Evolutionary conservation across 139 green algal species (phyloP), one percentile per base, ranked within the genome.

Genomic region (Trebouxia sp.): DNA sequence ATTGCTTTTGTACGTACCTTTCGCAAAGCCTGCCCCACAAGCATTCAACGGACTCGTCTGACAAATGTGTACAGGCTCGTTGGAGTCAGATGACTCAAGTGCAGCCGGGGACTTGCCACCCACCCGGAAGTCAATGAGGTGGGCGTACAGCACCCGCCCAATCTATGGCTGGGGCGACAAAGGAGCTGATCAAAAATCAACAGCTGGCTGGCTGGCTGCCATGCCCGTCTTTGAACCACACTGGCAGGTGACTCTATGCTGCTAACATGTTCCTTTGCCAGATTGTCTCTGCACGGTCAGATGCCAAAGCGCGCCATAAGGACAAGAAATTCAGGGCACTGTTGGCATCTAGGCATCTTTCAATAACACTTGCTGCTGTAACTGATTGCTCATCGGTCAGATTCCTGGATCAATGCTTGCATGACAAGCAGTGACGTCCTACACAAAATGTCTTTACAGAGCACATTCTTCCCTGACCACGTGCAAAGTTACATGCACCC

Each of bases 181-280:
- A 12, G 65, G 65, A 20, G 55, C 12, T 11, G 80, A 84, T 37
- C 92, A 96, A 87, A 77, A 85, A 37, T 82, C 96, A 3, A 98
- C 96, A 26, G 96, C 96, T 0, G 95, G 96, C 26, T 98, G 96
- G 95, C 83, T 99, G 76, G 94, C 94, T 7, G 86, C 93, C 38
- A 83, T 99, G 32, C 91, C 90, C 22, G 90, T 98, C 24, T 99
- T 99, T 87, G 96, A 99, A 83, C 96, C 96, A 35, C 96, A 99
- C 87, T 99, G 95, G 94, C 95, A 98, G 92, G 88, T 94, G 26
- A 76, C 20, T 15, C 62, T 30, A 58, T 3, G 22, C 4, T 58
- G 50, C 26, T 17, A 17, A 58, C 4, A 17, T 58, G 2, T 58
- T 17, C 50, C 4, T n/a, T n/a, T n/a, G n/a, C n/a, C n/a, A n/a